Base-by-base conservation (phyloP, 2,329 filamentous ascomycete species). In the Fusarium fracticaudum region DNA sequence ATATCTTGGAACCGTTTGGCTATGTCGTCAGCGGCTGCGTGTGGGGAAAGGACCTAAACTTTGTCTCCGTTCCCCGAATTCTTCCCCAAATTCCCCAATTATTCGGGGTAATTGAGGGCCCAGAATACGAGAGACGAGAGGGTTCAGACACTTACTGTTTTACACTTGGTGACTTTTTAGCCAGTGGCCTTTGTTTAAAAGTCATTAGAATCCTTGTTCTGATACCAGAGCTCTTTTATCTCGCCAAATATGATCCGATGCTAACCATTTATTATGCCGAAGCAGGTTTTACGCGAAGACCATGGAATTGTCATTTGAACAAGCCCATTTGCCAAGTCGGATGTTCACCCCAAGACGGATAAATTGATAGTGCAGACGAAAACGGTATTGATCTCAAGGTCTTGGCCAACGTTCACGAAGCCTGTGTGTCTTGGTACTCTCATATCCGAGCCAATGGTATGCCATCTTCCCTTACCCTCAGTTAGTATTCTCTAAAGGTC, bases 41-140 rank as follows among this genome's bases (percentile, higher is more conserved):
- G 73, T 71, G 75, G 76, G 75, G 76, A 78, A 78, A 76, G 75
- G 69, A 29, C 76, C 72, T 67, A 78, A 73, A 29, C 64, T n/a
- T 55, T 41, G 29, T 50, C 57, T 54, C 41, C 47, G 35, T 59
- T 64, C 71, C 71, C 60, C 71, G 37, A 73, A 60, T 26, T 71
- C 57, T 60, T 60, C 59, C 58, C 63, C 59, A 53, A 72, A 58
- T 64, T 73, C 73, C 66, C 72, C 74, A 45, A 45, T 37, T 45
- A 31, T 66, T 76, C 67, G 74, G 76, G 74, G 74, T 69, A 76
- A 60, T 68, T 35, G 17, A 26, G 40, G 44, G 20, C 64, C 50
- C 18, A 13, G 45, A 41, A 44, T 33, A 26, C 29, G 29, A 33
- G 29, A 33, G 33, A 33, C 33, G 33, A 33, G 33, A 33, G 33